Percentiles rank a stretch among this genome's conserved stretches.
Evolutionary conservation across 1,284 basidiomycete genomes (phyloP).

Genomic region (Testicularia cyperi): DNA sequence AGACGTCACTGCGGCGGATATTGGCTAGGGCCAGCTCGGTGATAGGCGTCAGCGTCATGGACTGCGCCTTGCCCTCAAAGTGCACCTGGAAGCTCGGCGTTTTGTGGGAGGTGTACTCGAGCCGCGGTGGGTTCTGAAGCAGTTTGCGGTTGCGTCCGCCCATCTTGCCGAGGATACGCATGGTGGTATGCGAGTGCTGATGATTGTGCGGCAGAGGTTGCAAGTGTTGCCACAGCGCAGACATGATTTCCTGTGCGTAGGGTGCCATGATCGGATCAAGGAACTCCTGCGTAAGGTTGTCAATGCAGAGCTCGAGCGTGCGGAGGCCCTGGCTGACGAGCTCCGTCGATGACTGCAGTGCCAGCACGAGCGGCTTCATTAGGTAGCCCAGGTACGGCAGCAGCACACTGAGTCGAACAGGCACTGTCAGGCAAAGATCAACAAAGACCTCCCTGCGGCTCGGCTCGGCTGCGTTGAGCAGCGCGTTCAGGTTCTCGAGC

Average conservation of each 20-base stretch:
- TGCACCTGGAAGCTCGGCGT: constrained; percentile 33
- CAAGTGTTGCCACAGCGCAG: constrained; percentile 68
- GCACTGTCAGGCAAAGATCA: constrained; percentile 95
- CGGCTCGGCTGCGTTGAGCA: constrained; percentile 57
- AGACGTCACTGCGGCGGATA: constrained; percentile 67
- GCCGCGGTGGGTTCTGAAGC: constrained; percentile 75
- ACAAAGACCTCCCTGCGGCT: constrained; percentile 68
- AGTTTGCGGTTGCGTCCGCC: constrained; percentile 86
- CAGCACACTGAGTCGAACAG: constrained; percentile 89
- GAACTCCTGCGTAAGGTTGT: constrained; percentile 98
- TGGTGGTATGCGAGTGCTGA: constrained; percentile 88
- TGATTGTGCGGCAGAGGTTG: constrained; percentile 89
- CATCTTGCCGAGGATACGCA: constrained; percentile 94
- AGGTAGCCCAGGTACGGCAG: constrained; percentile 92
- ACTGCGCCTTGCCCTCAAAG: constrained; percentile 62
- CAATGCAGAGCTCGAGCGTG: constrained; percentile 97
- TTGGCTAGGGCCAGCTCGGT: constrained; percentile 73
- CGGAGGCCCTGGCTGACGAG: constrained; percentile 93
- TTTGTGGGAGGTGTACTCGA: constrained; percentile 66
- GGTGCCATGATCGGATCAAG: constrained; percentile 93
- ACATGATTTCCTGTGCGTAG: constrained; percentile 78
- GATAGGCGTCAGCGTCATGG: constrained; percentile 73
- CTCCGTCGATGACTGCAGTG: constrained; percentile 76
- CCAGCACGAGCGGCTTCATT: constrained; percentile 93
- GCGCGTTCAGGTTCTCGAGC: constrained; percentile 82